phyloP scores from a whole-genome alignment of 1,139 yeast genomes.

The Debaryomyces psychrophilus region DNA sequence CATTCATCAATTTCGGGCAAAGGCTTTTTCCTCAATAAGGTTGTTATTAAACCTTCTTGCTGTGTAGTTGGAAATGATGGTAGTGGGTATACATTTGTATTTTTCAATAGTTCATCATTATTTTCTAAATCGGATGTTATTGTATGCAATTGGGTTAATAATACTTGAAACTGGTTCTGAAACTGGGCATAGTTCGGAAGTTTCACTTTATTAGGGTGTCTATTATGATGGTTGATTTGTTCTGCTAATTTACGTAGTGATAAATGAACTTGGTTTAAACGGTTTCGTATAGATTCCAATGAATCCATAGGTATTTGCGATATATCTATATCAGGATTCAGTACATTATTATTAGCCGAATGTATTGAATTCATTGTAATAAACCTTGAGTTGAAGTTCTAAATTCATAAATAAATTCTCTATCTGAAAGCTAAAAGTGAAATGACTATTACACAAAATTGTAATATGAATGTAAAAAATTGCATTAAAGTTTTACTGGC shows the following conservation, averaged over 20 bases:
- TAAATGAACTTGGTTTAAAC: conserved; percentile 48
- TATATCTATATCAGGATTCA: conserved; percentile 19
- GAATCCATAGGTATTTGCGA: conserved; percentile 42
- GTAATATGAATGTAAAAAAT: neutral
- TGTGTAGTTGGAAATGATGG: conserved; percentile 83
- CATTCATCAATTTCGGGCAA: conserved; percentile 90
- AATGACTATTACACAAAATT: conserved; percentile 1
- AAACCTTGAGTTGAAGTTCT: neutral
- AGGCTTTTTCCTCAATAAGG: conserved; percentile 81
- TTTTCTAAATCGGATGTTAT: conserved; percentile 68
- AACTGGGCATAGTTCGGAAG: conserved; percentile 47
- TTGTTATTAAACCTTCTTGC: conserved; percentile 79
- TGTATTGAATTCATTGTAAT: neutral
- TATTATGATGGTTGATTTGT: conserved; percentile 43
- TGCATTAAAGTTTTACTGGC: neutral
- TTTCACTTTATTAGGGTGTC: conserved; percentile 42
- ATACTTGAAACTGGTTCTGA: conserved; percentile 82
- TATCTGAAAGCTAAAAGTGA: neutral
- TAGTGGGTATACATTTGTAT: conserved; percentile 80
- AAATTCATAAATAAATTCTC: neutral
- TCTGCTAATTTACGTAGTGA: conserved; percentile 48
- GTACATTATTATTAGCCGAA: neutral
- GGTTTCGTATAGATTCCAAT: conserved; percentile 46
- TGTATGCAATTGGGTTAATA: conserved; percentile 78
- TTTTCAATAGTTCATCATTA: conserved; percentile 59